Evolutionary conservation across 805 yeast genomes (phyloP).

Genomic region (Yarrowia sp.): DNA sequence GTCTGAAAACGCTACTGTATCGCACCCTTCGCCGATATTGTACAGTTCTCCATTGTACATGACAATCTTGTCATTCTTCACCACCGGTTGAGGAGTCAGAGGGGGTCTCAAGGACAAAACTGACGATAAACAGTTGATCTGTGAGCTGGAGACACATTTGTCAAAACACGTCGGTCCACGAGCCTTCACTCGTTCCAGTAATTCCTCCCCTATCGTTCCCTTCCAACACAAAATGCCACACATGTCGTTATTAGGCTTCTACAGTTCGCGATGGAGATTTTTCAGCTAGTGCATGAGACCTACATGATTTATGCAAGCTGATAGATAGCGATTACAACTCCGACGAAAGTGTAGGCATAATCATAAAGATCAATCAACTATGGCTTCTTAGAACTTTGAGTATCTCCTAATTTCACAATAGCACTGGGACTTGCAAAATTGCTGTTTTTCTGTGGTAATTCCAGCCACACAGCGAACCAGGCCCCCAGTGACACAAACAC

Average conservation of each 20-base stretch:
- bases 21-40: constrained; percentile 60
- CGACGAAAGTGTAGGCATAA: no score
- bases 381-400: neutral
- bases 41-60: constrained; percentile 95
- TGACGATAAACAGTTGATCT: constrained; percentile 56
- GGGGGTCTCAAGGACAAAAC: constrained; percentile 84
- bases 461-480: constrained; percentile 10
- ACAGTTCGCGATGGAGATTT: constrained; percentile 15
- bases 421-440: constrained; percentile 15
- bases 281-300: neutral
- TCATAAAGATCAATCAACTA: neutral
- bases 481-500: constrained; percentile 25
- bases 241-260: constrained; percentile 1
- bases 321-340: neutral
- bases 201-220: neutral
- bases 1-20: constrained; percentile 62
- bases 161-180: constrained; percentile 24
- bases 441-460: neutral
- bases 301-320: neutral
- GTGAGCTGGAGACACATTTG: neutral
- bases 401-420: constrained; percentile 22
- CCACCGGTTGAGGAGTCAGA: constrained; percentile 74
- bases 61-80: constrained; percentile 51
- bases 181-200: neutral
- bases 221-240: constrained; percentile 31